Conservation (phyloP, 2,329 filamentous ascomycete species). For the Colletotrichum sp. region DNA sequence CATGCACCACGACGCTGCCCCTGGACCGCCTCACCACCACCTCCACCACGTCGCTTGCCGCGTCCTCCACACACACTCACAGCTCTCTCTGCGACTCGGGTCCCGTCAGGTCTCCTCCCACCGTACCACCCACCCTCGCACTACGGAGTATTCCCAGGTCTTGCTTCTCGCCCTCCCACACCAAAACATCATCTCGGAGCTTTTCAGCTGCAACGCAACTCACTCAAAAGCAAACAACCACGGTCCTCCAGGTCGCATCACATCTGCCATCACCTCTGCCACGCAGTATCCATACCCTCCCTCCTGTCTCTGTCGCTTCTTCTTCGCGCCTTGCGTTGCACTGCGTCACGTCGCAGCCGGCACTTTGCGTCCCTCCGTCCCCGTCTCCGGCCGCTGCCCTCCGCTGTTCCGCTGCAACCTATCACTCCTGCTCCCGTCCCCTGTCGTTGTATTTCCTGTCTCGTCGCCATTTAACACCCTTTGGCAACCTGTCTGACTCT, state of each 20-base stretch:
- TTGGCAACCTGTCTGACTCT: conserved; percentile 4
- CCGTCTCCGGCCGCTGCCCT: background rate
- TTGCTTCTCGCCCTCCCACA: conserved; percentile 5
- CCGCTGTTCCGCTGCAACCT: background rate
- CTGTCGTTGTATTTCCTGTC: background rate
- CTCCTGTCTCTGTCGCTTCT: background rate
- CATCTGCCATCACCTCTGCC: background rate
- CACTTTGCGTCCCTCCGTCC: background rate
- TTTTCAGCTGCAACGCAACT: conserved; percentile 14
- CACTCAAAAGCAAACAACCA: conserved; percentile 1
- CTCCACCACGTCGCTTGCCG: background rate
- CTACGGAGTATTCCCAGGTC: background rate
- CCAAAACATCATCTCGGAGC: conserved; percentile 2
- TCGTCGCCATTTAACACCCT: conserved; percentile 4
- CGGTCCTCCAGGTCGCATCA: background rate
- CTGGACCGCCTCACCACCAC: background rate
- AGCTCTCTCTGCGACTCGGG: background rate
- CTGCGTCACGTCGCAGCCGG: background rate
- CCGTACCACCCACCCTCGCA: background rate
- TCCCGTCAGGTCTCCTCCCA: background rate
- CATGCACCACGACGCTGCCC: background rate
- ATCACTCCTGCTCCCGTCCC: background rate
- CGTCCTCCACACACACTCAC: background rate
- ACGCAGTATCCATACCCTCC: background rate
- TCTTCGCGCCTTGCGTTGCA: background rate